Percentiles rank a stretch among this genome's conserved stretches.
Conservation (phyloP, 2,329 filamentous ascomycete species). For the Fusarium sp. region DNA sequence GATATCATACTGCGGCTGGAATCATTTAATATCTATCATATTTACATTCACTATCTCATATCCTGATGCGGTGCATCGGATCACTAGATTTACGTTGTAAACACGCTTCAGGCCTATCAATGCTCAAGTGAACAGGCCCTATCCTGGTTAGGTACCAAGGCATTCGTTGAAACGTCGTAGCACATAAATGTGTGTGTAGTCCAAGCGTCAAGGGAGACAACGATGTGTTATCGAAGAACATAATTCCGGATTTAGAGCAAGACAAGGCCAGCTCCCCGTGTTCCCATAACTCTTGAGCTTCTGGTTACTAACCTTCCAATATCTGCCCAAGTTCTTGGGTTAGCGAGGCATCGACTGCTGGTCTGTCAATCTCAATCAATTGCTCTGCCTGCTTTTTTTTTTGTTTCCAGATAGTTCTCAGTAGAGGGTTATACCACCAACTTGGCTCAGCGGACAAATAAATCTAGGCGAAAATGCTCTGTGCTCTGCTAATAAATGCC, state of each 20-base stretch:
- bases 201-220: conserved; percentile 3
- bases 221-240: conserved; percentile 8
- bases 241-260: not conserved
- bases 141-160: not conserved
- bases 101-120: not conserved
- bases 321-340: not conserved
- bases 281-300: conserved; percentile 1
- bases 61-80: conserved; percentile 6
- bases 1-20: conserved; percentile 30
- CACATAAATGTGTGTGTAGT: conserved; percentile 9
- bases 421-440: not conserved
- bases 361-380: not conserved
- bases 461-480: not conserved
- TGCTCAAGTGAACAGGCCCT: not conserved
- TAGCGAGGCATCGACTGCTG: not conserved
- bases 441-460: not conserved
- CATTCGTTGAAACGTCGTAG: conserved; percentile 1
- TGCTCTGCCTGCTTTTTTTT: not conserved
- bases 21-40: conserved; percentile 10
- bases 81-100: conserved; percentile 14
- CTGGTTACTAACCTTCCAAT: conserved; percentile 1
- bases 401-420: not conserved
- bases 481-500: not conserved
- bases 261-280: not conserved
- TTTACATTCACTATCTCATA: conserved; percentile 7